These are phyloP conservation scores for Pyrenochaeta sp. DNA, from an alignment of 2,329 filamentous ascomycete species.

Conservation along the genomic window DNA sequence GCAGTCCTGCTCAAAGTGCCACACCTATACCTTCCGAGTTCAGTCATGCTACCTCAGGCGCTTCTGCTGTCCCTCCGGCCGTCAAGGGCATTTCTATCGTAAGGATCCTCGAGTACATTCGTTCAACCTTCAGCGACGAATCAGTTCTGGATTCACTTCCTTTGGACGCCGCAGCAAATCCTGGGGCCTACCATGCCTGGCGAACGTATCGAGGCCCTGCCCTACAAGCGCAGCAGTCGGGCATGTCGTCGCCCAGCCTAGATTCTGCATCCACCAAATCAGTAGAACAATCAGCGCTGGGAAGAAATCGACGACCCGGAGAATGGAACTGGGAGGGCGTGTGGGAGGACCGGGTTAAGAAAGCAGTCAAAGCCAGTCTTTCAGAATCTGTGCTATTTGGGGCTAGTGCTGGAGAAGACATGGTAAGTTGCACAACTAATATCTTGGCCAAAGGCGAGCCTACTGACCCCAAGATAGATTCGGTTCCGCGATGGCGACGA, in stretches of 20 bases:
- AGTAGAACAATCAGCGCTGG: conserved; percentile 42
- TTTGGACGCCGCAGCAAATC: conserved; percentile 84
- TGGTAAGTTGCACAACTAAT: conserved; percentile 60
- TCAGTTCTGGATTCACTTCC: conserved; percentile 79
- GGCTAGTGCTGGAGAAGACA: conserved; percentile 70
- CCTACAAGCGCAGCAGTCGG: conserved; percentile 33
- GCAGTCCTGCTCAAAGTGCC: conserved; percentile 25
- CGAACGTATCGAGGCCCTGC: conserved; percentile 68
- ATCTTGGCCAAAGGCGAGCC: neutral
- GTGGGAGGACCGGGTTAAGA: conserved; percentile 88
- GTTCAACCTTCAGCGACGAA: conserved; percentile 81
- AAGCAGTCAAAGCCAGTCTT: conserved; percentile 77
- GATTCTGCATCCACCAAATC: conserved; percentile 22
- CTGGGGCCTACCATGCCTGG: conserved; percentile 95
- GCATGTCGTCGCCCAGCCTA: conserved; percentile 36
- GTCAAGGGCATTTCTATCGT: conserved; percentile 39
- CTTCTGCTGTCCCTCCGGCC: conserved; percentile 6
- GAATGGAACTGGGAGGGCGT: conserved; percentile 99
- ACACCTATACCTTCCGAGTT: conserved; percentile 25
- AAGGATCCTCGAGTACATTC: conserved; percentile 81
- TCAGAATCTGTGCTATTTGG: conserved; percentile 84
- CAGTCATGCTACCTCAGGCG: conserved; percentile 11
- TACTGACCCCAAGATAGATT: conserved; percentile 39
- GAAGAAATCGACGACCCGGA: conserved; percentile 69
- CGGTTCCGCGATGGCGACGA: conserved; percentile 48